These are phyloP conservation scores for Thelonectria rubi DNA, from an alignment of 2,329 filamentous ascomycete genomes.

Conservation along the genomic window DNA sequence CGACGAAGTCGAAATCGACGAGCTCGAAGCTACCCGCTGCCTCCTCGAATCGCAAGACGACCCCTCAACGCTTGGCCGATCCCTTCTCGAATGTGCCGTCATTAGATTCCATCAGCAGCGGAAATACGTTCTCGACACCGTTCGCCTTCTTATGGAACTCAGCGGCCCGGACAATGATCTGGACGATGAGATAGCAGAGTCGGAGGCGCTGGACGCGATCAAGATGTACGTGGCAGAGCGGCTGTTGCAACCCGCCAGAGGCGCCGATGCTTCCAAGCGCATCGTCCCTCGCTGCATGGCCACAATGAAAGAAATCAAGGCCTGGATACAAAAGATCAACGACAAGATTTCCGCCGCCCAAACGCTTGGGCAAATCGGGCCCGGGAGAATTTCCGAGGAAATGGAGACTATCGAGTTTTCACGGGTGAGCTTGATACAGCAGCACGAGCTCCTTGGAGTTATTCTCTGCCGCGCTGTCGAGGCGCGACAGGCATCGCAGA, in stretches of 20 bases:
- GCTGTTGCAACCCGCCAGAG: slow-evolving; percentile 45
- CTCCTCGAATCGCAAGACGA: slow-evolving; percentile 79
- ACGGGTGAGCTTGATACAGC: slow-evolving; percentile 79
- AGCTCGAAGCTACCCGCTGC: slow-evolving; percentile 81
- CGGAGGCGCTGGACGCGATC: slow-evolving; percentile 45
- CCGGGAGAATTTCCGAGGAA: slow-evolving; percentile 64
- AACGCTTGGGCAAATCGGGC: slow-evolving; percentile 73
- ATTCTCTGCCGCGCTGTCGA: slow-evolving; percentile 83
- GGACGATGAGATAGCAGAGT: slow-evolving; percentile 62
- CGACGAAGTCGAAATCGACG: slow-evolving; percentile 90
- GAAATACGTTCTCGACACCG: slow-evolving; percentile 82
- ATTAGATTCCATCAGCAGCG: slow-evolving; percentile 90
- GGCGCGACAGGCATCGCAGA: slow-evolving; percentile 72
- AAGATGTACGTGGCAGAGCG: slow-evolving; percentile 48
- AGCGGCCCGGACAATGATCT: slow-evolving; percentile 65
- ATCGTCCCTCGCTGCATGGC: slow-evolving; percentile 80
- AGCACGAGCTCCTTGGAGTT: slow-evolving; percentile 89
- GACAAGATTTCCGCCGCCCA: slow-evolving; percentile 81
- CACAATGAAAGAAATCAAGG: slow-evolving; percentile 79
- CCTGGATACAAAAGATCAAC: slow-evolving; percentile 77
- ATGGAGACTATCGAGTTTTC: slow-evolving; percentile 84
- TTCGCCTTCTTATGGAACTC: slow-evolving; percentile 81
- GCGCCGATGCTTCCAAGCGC: slow-evolving; percentile 57
- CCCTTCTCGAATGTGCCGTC: slow-evolving; percentile 79
- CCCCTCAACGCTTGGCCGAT: slow-evolving; percentile 72